phyloP scores from a whole-genome alignment of 2,329 filamentous ascomycete species.

The Aspergillus fumigatus region DNA sequence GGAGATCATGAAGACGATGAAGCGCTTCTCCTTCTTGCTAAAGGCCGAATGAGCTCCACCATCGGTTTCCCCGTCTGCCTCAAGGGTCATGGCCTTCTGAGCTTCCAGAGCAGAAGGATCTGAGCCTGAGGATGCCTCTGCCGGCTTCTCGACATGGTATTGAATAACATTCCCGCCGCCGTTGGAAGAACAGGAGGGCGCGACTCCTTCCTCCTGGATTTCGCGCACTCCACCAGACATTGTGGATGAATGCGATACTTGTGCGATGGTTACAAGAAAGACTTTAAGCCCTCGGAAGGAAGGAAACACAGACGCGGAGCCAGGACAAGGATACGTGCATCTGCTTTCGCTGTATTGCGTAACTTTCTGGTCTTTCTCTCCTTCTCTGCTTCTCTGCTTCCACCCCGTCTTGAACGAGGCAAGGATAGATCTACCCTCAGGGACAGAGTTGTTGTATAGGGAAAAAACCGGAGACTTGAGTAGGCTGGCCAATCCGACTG shows the following conservation, averaged over 20 bases:
- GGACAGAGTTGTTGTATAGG: neutral
- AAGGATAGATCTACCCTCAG: neutral
- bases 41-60: constrained; percentile 26
- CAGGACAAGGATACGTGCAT: neutral
- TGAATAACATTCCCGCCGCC: neutral
- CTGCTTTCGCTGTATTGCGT: neutral
- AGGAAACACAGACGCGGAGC: neutral
- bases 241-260: neutral
- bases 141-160: neutral
- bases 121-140: neutral
- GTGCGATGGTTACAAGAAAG: neutral
- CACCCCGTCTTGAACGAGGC: neutral
- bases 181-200: neutral
- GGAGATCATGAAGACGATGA: constrained; percentile 36
- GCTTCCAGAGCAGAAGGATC: constrained; percentile 2
- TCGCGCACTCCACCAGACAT: neutral
- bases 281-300: neutral
- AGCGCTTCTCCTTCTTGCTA: constrained; percentile 26
- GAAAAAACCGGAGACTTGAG: neutral
- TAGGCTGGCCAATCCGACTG: too few relatives aligned
- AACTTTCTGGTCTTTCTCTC: neutral
- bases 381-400: neutral
- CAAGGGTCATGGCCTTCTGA: neutral
- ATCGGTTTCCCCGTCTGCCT: neutral
- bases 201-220: neutral